These are phyloP conservation scores for Agaricus subrufescens DNA, from an alignment of 768 basidiomycete genomes.

Conservation along the genomic window DNA sequence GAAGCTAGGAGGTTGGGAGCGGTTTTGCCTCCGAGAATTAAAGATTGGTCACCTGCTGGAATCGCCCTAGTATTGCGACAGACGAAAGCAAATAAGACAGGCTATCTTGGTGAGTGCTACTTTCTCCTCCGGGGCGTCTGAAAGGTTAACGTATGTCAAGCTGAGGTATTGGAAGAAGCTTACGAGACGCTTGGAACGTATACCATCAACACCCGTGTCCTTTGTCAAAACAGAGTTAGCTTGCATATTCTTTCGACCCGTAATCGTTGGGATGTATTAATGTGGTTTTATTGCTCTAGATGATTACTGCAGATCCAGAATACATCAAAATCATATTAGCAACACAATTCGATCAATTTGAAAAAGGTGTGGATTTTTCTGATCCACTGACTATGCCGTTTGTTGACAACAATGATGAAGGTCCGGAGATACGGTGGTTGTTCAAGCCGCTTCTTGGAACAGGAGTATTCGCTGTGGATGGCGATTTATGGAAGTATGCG, in stretches of 20 bases:
- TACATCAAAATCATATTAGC: slow-evolving; percentile 33
- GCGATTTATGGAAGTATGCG: slow-evolving; percentile 59
- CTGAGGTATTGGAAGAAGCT: slow-evolving; percentile 17
- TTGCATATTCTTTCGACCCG: neutral
- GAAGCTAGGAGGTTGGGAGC: slow-evolving; percentile 18
- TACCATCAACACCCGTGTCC: slow-evolving; percentile 17
- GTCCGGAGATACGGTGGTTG: slow-evolving; percentile 16
- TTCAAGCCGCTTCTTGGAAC: slow-evolving; percentile 34
- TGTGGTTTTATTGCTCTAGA: slow-evolving; percentile 13
- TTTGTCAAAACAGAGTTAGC: slow-evolving; percentile 22
- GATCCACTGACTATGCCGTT: neutral
- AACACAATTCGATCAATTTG: slow-evolving; percentile 35
- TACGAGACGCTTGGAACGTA: slow-evolving; percentile 17
- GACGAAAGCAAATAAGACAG: slow-evolving; percentile 18
- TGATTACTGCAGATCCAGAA: neutral
- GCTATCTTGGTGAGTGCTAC: slow-evolving; percentile 26
- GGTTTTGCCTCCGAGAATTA: slow-evolving; percentile 14
- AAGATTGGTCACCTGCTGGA: slow-evolving; percentile 17
- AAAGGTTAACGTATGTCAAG: slow-evolving; percentile 12
- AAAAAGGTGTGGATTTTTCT: slow-evolving; percentile 23
- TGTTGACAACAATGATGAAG: slow-evolving; percentile 11
- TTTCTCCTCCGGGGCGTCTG: neutral
- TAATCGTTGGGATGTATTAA: neutral
- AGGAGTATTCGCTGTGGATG: slow-evolving; percentile 54
- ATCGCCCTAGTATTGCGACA: slow-evolving; percentile 10